Base-by-base conservation (phyloP, 2,329 filamentous ascomycete genomes). In the Clonostachys solani region DNA sequence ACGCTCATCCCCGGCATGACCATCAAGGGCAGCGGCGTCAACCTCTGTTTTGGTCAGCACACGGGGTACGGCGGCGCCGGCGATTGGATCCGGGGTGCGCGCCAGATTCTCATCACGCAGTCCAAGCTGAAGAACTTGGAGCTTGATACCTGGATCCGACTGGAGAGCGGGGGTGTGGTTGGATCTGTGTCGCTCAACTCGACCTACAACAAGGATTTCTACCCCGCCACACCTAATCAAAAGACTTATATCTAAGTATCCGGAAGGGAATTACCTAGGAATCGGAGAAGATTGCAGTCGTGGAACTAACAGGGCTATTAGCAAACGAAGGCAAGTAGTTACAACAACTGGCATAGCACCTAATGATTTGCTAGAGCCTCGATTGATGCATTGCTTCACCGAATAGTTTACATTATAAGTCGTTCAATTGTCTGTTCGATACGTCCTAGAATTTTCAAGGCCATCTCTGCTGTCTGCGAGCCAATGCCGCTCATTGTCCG, bases 31-130 rank as follows among this genome's bases (percentile, higher is more conserved):
- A 73, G 70, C 47, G 73, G 72, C 2, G 55, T 71, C 16, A 67
- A 72, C 42, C 54, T 78, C 10, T 78, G 75, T 54, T 87, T 84
- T 56, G 81, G 82, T 5, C 79, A 86, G 52, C 84, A 85, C 53
- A 77, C 81, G 0, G 85, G 86, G 0, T 88, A 88, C 47, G 86
- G 84, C 1, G 85, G 86, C 0, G 88, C 88, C 54, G 81, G 83
- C 0, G 69, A 71, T 41, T 86, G 79, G 78, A 74, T 76, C 12
- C 75, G 84, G 0, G 85, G 84, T 2, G 73, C 74, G 6, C 69
- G 82, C 2, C 77, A 84, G 54, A 64, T 86, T 13, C 54, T 71
- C 3, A 52, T 85, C 2, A 64, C 71, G 2, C 66, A 77, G 38
- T 57, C 65, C 2, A 61, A 61, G 18, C 56, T 80, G n/a, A 55